Evolutionary conservation across 805 yeast genomes (phyloP).

Genomic region (Soucietia sequanensis): DNA sequence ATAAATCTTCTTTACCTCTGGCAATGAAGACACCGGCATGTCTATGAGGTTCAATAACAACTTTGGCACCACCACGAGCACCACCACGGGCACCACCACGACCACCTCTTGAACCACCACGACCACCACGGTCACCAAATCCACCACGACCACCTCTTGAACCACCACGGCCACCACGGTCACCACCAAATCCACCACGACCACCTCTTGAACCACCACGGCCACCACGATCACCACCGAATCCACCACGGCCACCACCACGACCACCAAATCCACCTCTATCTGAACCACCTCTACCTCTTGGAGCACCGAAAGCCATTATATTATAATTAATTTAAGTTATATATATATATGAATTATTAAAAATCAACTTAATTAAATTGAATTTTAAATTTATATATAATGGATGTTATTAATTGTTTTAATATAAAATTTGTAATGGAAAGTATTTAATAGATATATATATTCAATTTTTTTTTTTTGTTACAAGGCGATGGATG

Average conservation of each 20-base stretch:
- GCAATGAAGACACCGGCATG: slow-evolving; percentile 99
- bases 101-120: slow-evolving; percentile 55
- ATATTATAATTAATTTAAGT: slow-evolving; percentile 4
- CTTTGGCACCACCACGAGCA: slow-evolving; percentile 91
- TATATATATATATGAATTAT: not conserved
- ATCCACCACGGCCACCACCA: slow-evolving; percentile 54
- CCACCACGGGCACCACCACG: slow-evolving; percentile 78
- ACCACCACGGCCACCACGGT: slow-evolving; percentile 58
- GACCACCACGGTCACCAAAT: slow-evolving; percentile 39
- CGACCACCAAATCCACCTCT: slow-evolving; percentile 52
- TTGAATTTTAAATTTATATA: not conserved
- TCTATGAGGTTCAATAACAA: slow-evolving; percentile 97
- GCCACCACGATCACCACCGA: slow-evolving; percentile 46
- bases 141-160: slow-evolving; percentile 30
- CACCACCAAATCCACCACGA: slow-evolving; percentile 52
- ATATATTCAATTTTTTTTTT: not conserved
- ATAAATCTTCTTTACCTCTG: slow-evolving; percentile 98
- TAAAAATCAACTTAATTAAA: not conserved
- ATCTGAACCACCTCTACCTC: slow-evolving; percentile 54
- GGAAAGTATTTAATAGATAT: not conserved
- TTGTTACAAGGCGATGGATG: not conserved
- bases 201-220: slow-evolving; percentile 47
- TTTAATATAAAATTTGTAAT: not conserved
- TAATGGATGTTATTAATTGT: not conserved
- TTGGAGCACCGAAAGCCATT: slow-evolving; percentile 77